phyloP scores from a whole-genome alignment of 106 monocot species.

The Narthecium ossifragum region DNA sequence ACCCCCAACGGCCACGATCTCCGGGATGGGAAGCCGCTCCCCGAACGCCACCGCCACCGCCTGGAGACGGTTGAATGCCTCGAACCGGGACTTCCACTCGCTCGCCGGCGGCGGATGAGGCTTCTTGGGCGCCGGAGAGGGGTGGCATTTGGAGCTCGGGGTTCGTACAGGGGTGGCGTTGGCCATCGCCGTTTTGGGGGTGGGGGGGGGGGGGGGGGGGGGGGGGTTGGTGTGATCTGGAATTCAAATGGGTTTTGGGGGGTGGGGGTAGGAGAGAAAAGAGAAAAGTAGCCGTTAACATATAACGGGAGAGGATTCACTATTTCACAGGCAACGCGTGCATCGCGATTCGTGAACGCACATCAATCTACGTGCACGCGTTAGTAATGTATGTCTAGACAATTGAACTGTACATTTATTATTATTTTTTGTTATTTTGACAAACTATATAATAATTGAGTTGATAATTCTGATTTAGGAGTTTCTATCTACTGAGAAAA shows the following conservation, averaged over 20 bases:
- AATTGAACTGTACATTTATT: no score
- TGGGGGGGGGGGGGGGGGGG: background rate
- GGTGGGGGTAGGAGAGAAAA: no score
- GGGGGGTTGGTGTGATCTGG: constrained; percentile 11
- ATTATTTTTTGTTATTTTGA: no score
- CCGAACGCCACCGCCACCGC: constrained; percentile 95
- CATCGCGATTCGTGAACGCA: no score
- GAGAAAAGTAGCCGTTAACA: constrained; percentile 7
- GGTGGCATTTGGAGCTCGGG: constrained; percentile 13
- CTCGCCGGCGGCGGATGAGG: background rate
- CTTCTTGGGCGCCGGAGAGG: constrained; percentile 16
- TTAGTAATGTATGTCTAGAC: no score
- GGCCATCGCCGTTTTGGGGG: constrained; percentile 16
- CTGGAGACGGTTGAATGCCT: constrained; percentile 96
- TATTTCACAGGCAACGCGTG: no score
- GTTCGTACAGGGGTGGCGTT: constrained; percentile 31
- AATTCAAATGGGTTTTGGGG: constrained; percentile 15
- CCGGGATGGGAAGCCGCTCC: constrained; percentile 91
- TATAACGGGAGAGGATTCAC: no score
- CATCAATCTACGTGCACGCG: no score
- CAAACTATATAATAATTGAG: no score
- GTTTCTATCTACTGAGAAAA: no score
- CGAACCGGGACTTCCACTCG: constrained; percentile 70
- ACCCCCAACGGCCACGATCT: constrained; percentile 90
- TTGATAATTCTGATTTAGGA: no score